Conservation (phyloP, 176 grass and related monocot genomes). For the Areca catechu region DNA sequence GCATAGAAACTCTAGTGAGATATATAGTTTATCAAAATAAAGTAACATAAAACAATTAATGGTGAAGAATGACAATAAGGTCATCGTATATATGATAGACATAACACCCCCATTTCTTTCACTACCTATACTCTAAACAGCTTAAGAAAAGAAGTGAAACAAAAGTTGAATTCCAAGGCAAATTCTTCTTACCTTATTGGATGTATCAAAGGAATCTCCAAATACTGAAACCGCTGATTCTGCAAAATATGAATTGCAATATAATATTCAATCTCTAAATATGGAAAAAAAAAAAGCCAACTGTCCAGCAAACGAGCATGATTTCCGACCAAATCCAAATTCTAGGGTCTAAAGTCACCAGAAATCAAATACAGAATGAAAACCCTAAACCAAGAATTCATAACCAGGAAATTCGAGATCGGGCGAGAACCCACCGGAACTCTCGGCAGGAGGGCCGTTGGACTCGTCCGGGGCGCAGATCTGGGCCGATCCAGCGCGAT, state of each 20-base stretch:
- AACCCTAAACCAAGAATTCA: neutral
- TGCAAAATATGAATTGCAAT: constrained; percentile 48
- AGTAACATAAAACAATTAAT: no score
- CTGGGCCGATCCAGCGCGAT: neutral
- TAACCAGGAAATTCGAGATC: neutral
- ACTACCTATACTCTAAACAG: no score
- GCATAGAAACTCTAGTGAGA: no score
- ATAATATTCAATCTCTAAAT: constrained; percentile 20
- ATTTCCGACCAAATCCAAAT: no score
- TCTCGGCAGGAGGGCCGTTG: neutral
- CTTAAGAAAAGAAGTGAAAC: neutral
- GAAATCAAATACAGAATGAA: neutral
- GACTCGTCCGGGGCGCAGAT: neutral
- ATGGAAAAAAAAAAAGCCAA: no score
- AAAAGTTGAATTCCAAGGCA: neutral
- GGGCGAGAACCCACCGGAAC: constrained; percentile 28
- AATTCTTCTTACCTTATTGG: constrained; percentile 6
- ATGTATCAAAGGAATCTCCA: constrained; percentile 24
- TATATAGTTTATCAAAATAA: no score
- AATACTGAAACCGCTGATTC: constrained; percentile 33
- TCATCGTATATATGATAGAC: no score
- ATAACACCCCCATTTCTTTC: no score
- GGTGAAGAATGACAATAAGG: no score
- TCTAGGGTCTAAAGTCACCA: neutral
- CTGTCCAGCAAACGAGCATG: no score